Evolutionary conservation across 306 rosid genomes (phyloP).

Genomic region (Vigna mungo): DNA sequence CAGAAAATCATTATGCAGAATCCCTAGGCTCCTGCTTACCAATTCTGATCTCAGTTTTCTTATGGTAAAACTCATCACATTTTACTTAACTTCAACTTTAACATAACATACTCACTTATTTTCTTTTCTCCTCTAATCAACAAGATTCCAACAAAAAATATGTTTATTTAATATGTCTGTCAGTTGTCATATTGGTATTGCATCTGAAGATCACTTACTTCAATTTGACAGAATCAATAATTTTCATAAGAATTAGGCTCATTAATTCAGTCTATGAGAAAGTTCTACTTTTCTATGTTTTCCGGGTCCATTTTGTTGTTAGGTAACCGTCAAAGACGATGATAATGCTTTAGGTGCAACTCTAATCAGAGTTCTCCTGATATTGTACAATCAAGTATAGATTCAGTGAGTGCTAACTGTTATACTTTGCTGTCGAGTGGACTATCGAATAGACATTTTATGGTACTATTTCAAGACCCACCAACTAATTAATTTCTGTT

Average conservation of each 20-base stretch:
- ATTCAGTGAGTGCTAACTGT: slow-evolving; percentile 34
- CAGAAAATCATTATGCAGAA: slow-evolving; percentile 15
- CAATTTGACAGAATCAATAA: background rate
- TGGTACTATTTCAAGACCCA: background rate
- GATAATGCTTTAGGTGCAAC: slow-evolving; percentile 23
- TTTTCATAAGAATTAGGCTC: background rate
- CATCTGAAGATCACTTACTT: slow-evolving; percentile 5
- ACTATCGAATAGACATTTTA: slow-evolving; percentile 26
- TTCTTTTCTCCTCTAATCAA: background rate
- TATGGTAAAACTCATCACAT: background rate
- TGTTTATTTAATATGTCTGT: background rate
- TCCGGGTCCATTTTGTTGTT: slow-evolving; percentile 28
- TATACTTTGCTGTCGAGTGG: background rate
- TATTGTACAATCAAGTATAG: slow-evolving; percentile 3
- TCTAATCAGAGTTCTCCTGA: slow-evolving; percentile 30
- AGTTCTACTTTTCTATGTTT: background rate
- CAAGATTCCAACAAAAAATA: too few species aligned
- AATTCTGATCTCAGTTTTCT: background rate
- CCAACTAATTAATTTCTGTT: background rate
- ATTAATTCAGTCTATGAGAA: background rate
- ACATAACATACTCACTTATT: background rate
- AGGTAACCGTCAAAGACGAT: slow-evolving; percentile 20
- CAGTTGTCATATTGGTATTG: slow-evolving; percentile 2
- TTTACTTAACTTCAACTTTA: background rate
- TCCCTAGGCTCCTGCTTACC: background rate